Evolutionary conservation across 441 rosid genomes (phyloP), one percentile per base, ranked within the genome.

Genomic region (Flueggea neowawraea): DNA sequence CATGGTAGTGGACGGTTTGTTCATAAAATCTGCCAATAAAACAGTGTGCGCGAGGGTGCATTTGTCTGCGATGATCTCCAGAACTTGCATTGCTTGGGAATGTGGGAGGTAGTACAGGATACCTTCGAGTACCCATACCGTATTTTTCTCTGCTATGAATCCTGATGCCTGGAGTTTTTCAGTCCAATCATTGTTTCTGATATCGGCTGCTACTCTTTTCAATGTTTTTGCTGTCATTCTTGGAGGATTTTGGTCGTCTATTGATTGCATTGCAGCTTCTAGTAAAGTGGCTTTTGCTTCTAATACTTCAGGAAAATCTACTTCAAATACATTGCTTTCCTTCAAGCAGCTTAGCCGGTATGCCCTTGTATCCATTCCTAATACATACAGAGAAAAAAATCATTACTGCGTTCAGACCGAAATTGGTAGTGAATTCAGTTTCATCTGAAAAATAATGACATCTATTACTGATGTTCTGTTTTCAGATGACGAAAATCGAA

Each of bases 311-410:
- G 84, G 63, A 69, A 90, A 90, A 78, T 93, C 98, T 17, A 93
- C 91, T 80, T 90, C 98, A 57, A 81, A 88, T 67, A 90, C 82
- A 7, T 78, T 74, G 59, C 86, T 80, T 69, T 88, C 87, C 79
- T 79, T 78, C 69, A 90, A 79, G 79, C 88, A 86, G 73, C 63
- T 72, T 56, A 88, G 73, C 54, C 96, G 85, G 81, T 86, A 93
- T 53, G 95, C 91, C 70, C 96, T 88, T 51, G 96, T 73, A 73
- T 93, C 98, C 97, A 93, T 93, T 67, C 97, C 97, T 93, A 74
- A 56, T 57, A 54, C 60, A 56, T 28, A 54, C 36, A 57, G 14
- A 10, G 50, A 1, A 47, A 12, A 4, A 47, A 47, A 10, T 4
- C 50, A 9, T 47, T 8, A 3, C 28, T 22, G 28, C 28, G 28